Conservation (phyloP, 306 rosid genomes). For the Begonia masoniana region DNA sequence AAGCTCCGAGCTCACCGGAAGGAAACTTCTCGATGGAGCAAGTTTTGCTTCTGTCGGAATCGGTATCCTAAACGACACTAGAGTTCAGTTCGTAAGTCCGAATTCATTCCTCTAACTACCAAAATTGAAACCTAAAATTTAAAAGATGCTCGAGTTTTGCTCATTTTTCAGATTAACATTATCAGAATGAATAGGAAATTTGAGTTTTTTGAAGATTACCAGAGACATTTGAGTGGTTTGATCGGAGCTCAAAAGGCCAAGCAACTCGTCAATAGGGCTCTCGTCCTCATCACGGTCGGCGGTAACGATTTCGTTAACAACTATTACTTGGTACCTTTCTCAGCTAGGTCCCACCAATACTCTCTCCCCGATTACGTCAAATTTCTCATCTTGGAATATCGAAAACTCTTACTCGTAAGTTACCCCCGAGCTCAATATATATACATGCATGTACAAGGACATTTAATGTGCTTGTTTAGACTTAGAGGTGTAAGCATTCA, state of each 20-base stretch:
- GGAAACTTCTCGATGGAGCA: conserved; percentile 41
- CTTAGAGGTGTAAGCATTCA: too few species aligned
- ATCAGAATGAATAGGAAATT: conserved; percentile 34
- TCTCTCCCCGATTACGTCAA: conserved; percentile 29
- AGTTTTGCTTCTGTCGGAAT: conserved; percentile 63
- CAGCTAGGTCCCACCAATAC: conserved; percentile 41
- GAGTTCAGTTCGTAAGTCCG: conserved; percentile 38
- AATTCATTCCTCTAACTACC: background rate
- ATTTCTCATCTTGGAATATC: conserved; percentile 37
- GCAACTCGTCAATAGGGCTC: conserved; percentile 22
- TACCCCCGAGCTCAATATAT: background rate
- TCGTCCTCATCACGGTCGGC: conserved; percentile 43
- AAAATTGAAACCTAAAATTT: too few species aligned
- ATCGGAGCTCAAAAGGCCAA: conserved; percentile 25
- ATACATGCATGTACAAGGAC: background rate
- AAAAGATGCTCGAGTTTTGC: background rate
- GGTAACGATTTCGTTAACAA: conserved; percentile 66
- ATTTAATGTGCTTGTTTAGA: background rate
- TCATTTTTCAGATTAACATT: conserved; percentile 21
- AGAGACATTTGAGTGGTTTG: conserved; percentile 19
- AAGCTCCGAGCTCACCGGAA: conserved; percentile 29
- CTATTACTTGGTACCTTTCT: conserved; percentile 30
- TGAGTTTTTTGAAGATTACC: conserved; percentile 28
- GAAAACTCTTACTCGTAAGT: conserved; percentile 29
- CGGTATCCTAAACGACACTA: conserved; percentile 63